Conservation (phyloP, 176 grass and related monocot genomes). For the sorghum (Sorghum bicolor) region DNA sequence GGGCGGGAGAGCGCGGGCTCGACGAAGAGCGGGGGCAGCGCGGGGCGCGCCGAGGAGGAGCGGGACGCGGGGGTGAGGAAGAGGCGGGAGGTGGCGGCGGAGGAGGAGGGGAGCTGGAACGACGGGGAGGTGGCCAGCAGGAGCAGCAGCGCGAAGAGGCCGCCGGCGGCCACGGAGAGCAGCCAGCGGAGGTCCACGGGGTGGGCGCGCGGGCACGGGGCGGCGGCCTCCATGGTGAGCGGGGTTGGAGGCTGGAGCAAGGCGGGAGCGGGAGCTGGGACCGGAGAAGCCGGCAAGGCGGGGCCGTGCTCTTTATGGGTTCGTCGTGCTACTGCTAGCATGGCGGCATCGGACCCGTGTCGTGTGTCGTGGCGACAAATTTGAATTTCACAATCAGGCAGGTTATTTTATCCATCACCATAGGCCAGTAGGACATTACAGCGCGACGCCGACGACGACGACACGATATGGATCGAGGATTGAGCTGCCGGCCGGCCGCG, state of each 20-base stretch:
- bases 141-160: constrained; percentile 39
- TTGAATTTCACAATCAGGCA: no score
- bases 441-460: not conserved
- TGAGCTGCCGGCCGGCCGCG: not conserved
- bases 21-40: constrained; percentile 38
- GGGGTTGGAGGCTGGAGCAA: not conserved
- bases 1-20: constrained; percentile 35
- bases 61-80: not conserved
- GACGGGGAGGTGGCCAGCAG: constrained; percentile 25
- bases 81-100: constrained; percentile 8
- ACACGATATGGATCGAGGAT: not conserved
- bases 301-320: not conserved
- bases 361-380: not conserved
- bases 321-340: no score
- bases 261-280: not conserved
- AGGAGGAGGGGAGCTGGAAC: constrained; percentile 3
- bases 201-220: not conserved
- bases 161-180: constrained; percentile 38
- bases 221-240: constrained; percentile 22
- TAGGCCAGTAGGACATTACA: not conserved
- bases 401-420: not conserved
- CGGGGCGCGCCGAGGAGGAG: not conserved
- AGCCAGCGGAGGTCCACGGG: constrained; percentile 38
- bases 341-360: not conserved
- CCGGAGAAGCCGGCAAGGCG: not conserved